A percentile compares a stretch with the other conserved stretches of the same genome.
Conservation (phyloP, 345 rosid species). For the Orychophragmus violaceus region DNA sequence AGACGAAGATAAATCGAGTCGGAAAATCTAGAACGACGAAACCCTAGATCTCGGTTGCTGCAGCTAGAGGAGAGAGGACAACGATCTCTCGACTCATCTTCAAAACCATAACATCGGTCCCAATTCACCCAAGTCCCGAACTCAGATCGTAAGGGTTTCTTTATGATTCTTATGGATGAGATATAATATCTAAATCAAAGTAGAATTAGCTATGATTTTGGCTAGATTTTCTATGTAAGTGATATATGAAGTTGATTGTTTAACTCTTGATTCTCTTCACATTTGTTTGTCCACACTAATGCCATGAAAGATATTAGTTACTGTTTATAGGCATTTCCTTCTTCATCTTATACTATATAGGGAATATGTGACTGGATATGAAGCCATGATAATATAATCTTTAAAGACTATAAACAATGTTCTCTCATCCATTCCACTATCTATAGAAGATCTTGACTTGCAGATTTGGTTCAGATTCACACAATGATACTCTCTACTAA, state of each 20-base stretch:
- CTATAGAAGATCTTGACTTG: constrained; percentile 11
- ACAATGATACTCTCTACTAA: no score
- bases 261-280: not conserved
- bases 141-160: not conserved
- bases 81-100: not conserved
- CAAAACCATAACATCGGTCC: not conserved
- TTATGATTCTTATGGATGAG: not conserved
- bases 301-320: not conserved
- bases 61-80: not conserved
- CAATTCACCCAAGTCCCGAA: not conserved
- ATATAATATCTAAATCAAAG: not conserved
- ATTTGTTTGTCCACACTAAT: not conserved
- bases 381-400: not conserved
- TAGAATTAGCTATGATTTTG: not conserved
- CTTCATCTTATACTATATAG: not conserved
- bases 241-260: constrained; percentile 1
- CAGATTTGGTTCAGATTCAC: constrained; percentile 16
- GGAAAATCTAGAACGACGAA: not conserved
- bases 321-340: not conserved
- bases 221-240: not conserved
- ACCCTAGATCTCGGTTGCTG: constrained; percentile 14
- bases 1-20: not conserved
- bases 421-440: constrained; percentile 26
- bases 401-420: constrained; percentile 8
- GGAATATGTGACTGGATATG: not conserved